A percentile compares a stretch with the other conserved stretches of the same genome.
Conservation (phyloP, 192 early-diverging fungal genomes). For the Chytriomyces hyalinus region DNA sequence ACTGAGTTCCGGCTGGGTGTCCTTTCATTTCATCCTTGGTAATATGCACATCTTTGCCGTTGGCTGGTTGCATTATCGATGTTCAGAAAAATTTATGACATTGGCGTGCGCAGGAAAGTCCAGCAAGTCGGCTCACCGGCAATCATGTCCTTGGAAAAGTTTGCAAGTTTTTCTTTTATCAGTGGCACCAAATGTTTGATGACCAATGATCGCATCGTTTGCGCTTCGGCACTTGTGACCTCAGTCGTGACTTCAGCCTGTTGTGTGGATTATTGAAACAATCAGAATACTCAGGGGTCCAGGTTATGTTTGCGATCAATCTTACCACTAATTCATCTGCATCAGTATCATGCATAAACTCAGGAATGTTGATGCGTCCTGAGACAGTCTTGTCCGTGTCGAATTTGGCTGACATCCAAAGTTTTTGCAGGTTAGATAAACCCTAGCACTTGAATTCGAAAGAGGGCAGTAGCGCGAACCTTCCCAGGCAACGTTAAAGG, state of each 20-base stretch:
- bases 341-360: slow-evolving; percentile 90
- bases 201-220: slow-evolving; percentile 71
- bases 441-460: slow-evolving; percentile 17
- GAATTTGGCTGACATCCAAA: slow-evolving; percentile 34
- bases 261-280: neutral
- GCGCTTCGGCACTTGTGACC: slow-evolving; percentile 52
- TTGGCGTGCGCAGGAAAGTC: neutral
- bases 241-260: slow-evolving; percentile 75
- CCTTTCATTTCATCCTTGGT: slow-evolving; percentile 64
- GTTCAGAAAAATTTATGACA: no score
- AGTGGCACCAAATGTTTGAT: slow-evolving; percentile 67
- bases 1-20: slow-evolving; percentile 51
- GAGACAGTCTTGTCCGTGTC: slow-evolving; percentile 61
- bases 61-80: slow-evolving; percentile 46
- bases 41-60: slow-evolving; percentile 85
- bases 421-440: slow-evolving; percentile 1
- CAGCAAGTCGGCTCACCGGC: slow-evolving; percentile 48
- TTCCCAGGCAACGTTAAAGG: slow-evolving; percentile 76
- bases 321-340: slow-evolving; percentile 78
- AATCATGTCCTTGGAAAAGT: slow-evolving; percentile 76
- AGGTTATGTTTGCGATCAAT: slow-evolving; percentile 1
- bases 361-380: slow-evolving; percentile 85
- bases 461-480: slow-evolving; percentile 25
- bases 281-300: neutral
- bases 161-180: slow-evolving; percentile 63